These are phyloP conservation scores for Eucalyptus sideroxylon DNA, from an alignment of 345 rosid species.

Conservation along the genomic window DNA sequence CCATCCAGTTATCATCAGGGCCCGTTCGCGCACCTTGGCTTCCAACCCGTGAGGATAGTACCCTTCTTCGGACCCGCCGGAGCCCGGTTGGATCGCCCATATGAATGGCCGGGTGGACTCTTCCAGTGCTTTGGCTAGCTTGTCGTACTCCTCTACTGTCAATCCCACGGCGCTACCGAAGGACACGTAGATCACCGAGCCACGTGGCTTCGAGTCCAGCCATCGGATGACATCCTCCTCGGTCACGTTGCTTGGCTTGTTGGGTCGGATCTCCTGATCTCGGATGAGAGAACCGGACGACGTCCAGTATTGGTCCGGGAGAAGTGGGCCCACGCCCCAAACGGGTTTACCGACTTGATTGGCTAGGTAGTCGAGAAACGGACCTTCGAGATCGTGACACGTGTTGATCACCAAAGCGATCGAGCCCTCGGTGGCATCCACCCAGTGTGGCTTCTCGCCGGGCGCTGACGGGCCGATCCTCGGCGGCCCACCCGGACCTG, in stretches of 20 bases:
- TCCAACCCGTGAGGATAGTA: conserved; percentile 3
- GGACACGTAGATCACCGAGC: conserved; percentile 12
- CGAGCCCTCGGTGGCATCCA: conserved; percentile 5
- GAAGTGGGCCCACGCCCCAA: conserved; percentile 28
- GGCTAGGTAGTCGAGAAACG: conserved; percentile 17
- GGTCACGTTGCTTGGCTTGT: not conserved
- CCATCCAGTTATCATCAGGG: conserved; percentile 23
- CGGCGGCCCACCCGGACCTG: not conserved
- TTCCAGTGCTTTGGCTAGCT: not conserved
- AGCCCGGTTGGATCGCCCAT: conserved; percentile 13
- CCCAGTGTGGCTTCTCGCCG: conserved; percentile 30
- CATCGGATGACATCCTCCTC: conserved; percentile 11
- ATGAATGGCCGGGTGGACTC: conserved; percentile 6
- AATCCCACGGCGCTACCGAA: not conserved
- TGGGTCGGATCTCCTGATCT: not conserved
- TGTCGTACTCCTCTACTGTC: not conserved
- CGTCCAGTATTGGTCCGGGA: conserved; percentile 16
- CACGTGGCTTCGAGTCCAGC: conserved; percentile 6
- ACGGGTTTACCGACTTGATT: conserved; percentile 3
- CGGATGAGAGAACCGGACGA: not conserved
- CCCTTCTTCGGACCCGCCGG: not conserved
- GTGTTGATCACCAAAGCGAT: conserved; percentile 24
- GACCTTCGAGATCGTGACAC: conserved; percentile 28
- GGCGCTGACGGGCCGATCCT: conserved; percentile 12
- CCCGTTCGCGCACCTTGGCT: conserved; percentile 4